Percentiles rank a stretch among this genome's conserved stretches.
Conservation (phyloP, 208 protist species). For the Trypanosoma lewisi region DNA sequence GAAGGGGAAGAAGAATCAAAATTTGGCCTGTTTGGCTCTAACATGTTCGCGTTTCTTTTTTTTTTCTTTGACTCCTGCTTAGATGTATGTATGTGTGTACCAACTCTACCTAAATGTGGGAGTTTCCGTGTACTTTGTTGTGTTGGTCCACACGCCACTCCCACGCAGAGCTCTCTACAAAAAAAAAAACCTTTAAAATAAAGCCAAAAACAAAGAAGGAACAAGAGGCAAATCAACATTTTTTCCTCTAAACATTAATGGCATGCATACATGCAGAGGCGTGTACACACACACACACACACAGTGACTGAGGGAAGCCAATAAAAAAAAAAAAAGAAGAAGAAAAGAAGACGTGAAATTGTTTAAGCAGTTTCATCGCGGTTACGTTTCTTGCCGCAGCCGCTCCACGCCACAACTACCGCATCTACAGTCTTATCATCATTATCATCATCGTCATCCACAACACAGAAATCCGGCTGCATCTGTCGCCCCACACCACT, state of each 20-base stretch:
- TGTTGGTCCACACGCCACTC: no score
- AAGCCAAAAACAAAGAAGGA: neutral
- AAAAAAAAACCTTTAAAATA: neutral
- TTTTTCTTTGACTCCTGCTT: neutral
- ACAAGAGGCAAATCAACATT: neutral
- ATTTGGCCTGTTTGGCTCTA: slow-evolving; percentile 20
- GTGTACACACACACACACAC: neutral
- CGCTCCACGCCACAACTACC: neutral
- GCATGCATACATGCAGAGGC: neutral
- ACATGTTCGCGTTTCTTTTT: slow-evolving; percentile 6
- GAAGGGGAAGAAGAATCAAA: slow-evolving; percentile 5
- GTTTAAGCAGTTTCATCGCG: neutral
- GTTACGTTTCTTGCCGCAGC: neutral
- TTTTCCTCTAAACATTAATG: no score
- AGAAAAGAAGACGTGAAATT: neutral
- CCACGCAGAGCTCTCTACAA: no score
- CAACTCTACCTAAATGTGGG: no score
- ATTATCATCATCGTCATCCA: neutral
- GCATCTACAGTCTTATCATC: neutral
- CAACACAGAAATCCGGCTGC: slow-evolving; percentile 1
- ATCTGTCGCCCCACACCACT: neutral
- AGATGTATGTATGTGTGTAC: neutral
- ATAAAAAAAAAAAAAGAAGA: neutral
- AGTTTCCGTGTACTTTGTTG: no score
- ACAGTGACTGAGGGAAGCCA: neutral